These are phyloP conservation scores for Clonostachys rosea DNA, from an alignment of 2,329 filamentous ascomycete species.

Conservation along the genomic window DNA sequence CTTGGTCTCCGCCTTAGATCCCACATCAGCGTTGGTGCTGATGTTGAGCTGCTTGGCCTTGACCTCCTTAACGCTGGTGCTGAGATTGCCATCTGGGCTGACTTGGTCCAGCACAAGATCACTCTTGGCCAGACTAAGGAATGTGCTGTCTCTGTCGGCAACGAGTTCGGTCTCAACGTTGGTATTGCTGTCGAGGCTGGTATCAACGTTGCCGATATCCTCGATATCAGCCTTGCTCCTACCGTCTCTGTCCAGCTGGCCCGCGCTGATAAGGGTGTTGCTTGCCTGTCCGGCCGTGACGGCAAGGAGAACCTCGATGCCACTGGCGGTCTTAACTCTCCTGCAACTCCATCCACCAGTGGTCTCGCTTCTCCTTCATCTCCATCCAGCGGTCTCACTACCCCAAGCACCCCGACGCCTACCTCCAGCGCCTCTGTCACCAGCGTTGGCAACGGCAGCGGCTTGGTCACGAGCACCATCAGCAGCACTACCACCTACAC, in stretches of 20 bases:
- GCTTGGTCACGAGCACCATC: conserved; percentile 12
- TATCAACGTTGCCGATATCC: conserved; percentile 17
- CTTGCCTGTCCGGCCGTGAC: conserved; percentile 12
- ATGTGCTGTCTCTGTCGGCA: conserved; percentile 23
- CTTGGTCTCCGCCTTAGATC: conserved; percentile 46
- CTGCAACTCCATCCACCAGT: neutral
- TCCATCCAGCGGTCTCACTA: neutral
- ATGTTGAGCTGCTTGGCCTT: conserved; percentile 14
- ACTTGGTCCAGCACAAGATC: conserved; percentile 49
- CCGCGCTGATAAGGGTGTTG: conserved; percentile 7
- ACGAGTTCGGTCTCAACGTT: conserved; percentile 12
- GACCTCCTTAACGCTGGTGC: conserved; percentile 32
- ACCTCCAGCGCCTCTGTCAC: conserved; percentile 5
- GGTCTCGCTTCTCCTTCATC: neutral
- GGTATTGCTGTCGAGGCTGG: conserved; percentile 12
- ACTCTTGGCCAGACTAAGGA: conserved; percentile 25
- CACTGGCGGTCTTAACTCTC: conserved; percentile 1
- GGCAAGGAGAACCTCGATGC: too few relatives aligned
- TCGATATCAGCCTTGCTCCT: conserved; percentile 30
- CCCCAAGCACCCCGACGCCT: neutral
- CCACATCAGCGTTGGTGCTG: conserved; percentile 33
- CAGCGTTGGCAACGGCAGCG: conserved; percentile 1
- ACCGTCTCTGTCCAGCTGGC: conserved; percentile 32
- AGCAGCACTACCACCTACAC: conserved; percentile 16
- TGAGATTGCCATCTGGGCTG: conserved; percentile 39